Conservation (phyloP, 768 basidiomycete species). For the Mycena galopus region DNA sequence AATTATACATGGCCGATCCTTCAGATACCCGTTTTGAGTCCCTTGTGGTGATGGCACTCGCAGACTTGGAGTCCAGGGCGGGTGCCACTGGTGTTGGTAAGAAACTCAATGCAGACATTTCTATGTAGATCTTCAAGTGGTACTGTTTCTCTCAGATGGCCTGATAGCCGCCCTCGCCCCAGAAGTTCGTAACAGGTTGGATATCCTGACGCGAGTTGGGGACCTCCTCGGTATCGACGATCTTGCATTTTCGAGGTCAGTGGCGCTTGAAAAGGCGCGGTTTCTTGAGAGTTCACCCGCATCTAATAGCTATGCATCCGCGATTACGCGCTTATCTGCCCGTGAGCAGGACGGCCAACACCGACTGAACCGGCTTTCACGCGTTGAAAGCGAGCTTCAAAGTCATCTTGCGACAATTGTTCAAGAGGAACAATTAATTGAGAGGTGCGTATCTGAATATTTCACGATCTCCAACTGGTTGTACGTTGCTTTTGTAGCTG, state of each 20-base stretch:
- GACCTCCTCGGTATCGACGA: constrained; percentile 51
- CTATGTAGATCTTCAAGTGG: no score
- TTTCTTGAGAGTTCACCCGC: not conserved
- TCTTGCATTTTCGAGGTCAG: constrained; percentile 51
- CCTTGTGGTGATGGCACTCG: no score
- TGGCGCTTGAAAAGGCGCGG: not conserved
- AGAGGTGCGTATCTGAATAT: no score
- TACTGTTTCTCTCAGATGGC: not conserved
- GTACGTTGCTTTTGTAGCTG: constrained; percentile 46
- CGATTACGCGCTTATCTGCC: constrained; percentile 50
- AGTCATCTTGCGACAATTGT: constrained; percentile 47
- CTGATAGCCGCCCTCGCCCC: not conserved
- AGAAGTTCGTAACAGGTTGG: constrained; percentile 39
- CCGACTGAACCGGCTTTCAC: constrained; percentile 48
- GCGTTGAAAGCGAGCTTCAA: constrained; percentile 54
- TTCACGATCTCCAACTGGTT: no score
- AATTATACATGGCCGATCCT: no score
- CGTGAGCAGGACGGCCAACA: constrained; percentile 48
- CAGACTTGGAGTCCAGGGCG: no score
- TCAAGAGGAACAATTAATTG: constrained; percentile 54
- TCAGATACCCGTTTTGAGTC: no score
- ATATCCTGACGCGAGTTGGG: constrained; percentile 43
- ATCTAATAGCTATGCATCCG: constrained; percentile 51
- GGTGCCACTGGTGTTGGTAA: not conserved
- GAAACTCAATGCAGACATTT: not conserved